A percentile compares a stretch with the other conserved stretches of the same genome.
Conservation (phyloP, 2,329 filamentous ascomycete species). For the Madurella mycetomatis region DNA sequence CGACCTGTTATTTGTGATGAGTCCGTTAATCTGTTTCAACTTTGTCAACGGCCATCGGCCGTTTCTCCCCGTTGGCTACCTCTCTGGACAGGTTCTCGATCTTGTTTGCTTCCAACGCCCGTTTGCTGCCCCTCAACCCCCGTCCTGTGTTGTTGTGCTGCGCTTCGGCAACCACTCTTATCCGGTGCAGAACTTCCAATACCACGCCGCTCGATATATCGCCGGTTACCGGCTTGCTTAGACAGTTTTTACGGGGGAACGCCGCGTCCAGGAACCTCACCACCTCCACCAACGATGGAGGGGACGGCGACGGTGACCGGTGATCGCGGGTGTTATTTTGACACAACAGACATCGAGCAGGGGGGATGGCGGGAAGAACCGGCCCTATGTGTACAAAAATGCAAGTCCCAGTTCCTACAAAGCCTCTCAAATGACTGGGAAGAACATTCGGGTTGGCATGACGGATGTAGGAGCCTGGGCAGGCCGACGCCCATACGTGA, state of each 20-base stretch:
- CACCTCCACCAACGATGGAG: conserved; percentile 8
- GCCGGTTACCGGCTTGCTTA: background rate
- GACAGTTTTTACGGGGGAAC: background rate
- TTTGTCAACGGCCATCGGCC: conserved; percentile 2
- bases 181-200: background rate
- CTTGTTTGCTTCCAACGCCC: conserved; percentile 4
- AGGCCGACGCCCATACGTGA: conserved; percentile 24
- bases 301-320: background rate
- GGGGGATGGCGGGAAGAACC: conserved; percentile 29
- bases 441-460: conserved; percentile 29
- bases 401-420: conserved; percentile 32
- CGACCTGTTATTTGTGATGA: conserved; percentile 10
- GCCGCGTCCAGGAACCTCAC: background rate
- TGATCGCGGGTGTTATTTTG: conserved; percentile 19
- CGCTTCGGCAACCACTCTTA: no score
- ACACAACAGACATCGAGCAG: conserved; percentile 17
- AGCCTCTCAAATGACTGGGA: conserved; percentile 27
- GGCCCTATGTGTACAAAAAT: conserved; percentile 34
- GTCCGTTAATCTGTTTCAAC: background rate
- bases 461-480: conserved; percentile 32
- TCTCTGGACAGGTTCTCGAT: background rate
- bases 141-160: background rate
- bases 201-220: conserved; percentile 15
- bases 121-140: conserved; percentile 12
- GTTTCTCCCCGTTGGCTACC: conserved; percentile 1